Percentiles rank a stretch among this genome's conserved stretches.
phyloP scores from a whole-genome alignment of 2,329 filamentous ascomycete species.

The Ceratocystis papillata region DNA sequence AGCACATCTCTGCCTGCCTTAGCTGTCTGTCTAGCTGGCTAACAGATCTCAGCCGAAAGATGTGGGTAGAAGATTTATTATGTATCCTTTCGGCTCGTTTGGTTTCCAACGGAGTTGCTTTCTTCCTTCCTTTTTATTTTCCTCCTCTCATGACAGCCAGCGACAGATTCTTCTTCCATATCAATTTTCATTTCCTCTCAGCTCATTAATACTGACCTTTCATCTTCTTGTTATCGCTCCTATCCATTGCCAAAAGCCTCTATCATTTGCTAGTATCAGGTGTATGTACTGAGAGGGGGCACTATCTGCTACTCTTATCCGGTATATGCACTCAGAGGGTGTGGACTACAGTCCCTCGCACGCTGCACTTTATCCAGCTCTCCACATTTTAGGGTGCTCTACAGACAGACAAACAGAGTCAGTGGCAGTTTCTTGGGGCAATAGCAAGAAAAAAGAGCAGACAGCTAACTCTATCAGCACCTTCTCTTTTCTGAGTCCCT shows the following conservation, averaged over 20 bases:
- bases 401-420: slow-evolving; percentile 16
- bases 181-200: not conserved
- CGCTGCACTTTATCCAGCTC: not conserved
- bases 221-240: not conserved
- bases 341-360: not conserved
- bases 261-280: not conserved
- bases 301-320: not conserved
- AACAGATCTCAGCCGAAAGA: not conserved
- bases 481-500: not conserved
- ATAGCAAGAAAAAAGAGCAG: not conserved
- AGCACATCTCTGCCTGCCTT: not conserved
- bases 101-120: not conserved
- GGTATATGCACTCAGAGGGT: slow-evolving; percentile 1
- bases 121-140: not conserved
- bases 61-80: not conserved
- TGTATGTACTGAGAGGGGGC: not conserved
- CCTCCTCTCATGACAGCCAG: not conserved
- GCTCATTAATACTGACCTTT: not conserved
- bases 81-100: slow-evolving; percentile 4
- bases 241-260: not conserved
- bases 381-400: slow-evolving; percentile 16
- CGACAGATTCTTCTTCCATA: not conserved
- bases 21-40: not conserved
- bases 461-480: not conserved
- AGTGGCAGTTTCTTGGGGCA: not conserved